These are phyloP conservation scores for Hemileccinum rubropunctum DNA, from an alignment of 768 basidiomycete genomes.

Conservation along the genomic window DNA sequence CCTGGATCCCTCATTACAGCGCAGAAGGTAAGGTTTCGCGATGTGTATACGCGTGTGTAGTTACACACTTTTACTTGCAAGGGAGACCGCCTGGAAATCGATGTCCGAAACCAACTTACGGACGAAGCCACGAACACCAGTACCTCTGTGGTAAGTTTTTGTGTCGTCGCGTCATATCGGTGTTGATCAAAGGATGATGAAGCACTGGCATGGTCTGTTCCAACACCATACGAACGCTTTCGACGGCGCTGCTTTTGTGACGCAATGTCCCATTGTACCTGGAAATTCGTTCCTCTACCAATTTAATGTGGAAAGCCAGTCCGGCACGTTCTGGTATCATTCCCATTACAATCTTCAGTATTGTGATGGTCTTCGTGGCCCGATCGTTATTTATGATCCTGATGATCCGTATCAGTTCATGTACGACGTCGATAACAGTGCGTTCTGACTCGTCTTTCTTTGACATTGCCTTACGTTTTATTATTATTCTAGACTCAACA, in stretches of 20 bases:
- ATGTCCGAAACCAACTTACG: constrained; percentile 39
- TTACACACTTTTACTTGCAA: constrained; percentile 7
- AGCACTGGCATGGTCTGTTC: constrained; percentile 50
- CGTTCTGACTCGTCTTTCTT: not conserved
- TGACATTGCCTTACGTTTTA: not conserved
- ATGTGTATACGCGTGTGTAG: not conserved
- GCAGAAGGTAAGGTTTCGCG: constrained; percentile 30
- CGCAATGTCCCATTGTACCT: constrained; percentile 43
- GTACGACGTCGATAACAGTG: constrained; percentile 40
- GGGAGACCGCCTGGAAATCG: constrained; percentile 41
- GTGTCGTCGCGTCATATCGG: not conserved
- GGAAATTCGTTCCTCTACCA: constrained; percentile 40
- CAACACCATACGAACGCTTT: constrained; percentile 41
- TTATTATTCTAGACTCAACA: constrained; percentile 28
- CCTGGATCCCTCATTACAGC: constrained; percentile 41
- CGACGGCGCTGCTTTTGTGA: constrained; percentile 48
- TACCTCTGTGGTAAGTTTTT: constrained; percentile 39
- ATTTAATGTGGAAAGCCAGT: constrained; percentile 27
- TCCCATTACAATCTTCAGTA: constrained; percentile 50
- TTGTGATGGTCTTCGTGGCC: constrained; percentile 54
- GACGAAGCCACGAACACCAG: constrained; percentile 38
- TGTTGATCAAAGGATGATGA: not conserved
- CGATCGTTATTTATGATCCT: constrained; percentile 46
- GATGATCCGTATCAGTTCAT: constrained; percentile 29
- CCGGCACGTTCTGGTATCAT: constrained; percentile 47